phyloP scores from a whole-genome alignment of 2,329 filamentous ascomycete species.

The Xenoacremonium recifei region DNA sequence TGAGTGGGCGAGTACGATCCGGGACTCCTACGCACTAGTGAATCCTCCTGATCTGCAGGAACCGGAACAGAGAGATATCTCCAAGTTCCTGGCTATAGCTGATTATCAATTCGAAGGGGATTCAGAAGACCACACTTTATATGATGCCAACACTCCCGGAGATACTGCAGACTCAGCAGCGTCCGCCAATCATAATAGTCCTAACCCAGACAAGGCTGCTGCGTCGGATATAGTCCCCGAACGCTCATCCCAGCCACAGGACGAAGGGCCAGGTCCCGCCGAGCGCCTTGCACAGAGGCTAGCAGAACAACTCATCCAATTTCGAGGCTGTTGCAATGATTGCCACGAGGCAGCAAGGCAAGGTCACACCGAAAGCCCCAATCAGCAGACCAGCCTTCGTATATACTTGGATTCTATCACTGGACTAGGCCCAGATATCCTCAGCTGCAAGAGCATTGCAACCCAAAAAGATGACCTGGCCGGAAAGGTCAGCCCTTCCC shows the following conservation, averaged over 20 bases:
- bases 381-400: neutral
- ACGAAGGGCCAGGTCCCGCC: neutral
- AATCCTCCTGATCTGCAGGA: neutral
- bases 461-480: neutral
- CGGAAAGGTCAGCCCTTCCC: neutral
- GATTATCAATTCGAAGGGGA: neutral
- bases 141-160: neutral
- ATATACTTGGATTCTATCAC: neutral
- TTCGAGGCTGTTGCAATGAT: constrained; percentile 1
- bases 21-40: neutral
- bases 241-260: neutral
- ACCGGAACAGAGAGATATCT: neutral
- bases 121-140: neutral
- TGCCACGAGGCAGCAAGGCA: constrained; percentile 1
- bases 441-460: neutral
- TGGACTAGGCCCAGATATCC: neutral
- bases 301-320: neutral
- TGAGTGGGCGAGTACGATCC: neutral
- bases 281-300: neutral
- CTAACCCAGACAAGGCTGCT: neutral
- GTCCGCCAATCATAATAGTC: neutral
- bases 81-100: neutral
- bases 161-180: neutral
- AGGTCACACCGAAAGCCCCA: neutral
- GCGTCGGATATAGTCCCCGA: neutral